Evolutionary conservation across 257 asterid genomes (phyloP).

Genomic region (Nicotiana paniculata): DNA sequence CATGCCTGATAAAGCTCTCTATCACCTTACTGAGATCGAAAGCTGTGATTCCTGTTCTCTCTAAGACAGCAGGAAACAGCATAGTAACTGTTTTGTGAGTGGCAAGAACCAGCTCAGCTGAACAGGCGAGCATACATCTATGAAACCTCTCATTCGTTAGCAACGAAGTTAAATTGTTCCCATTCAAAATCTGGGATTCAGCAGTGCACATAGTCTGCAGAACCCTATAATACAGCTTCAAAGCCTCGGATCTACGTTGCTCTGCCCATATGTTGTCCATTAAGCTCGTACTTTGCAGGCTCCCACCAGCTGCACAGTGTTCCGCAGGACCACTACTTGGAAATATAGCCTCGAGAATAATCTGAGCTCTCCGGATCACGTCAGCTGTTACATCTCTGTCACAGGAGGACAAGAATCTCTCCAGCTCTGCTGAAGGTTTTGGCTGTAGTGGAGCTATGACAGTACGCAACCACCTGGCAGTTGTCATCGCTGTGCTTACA

Average conservation of each 20-base stretch:
- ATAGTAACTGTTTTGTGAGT: slow-evolving; percentile 96
- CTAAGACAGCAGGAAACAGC: slow-evolving; percentile 93
- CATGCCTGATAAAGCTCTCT: slow-evolving; percentile 93
- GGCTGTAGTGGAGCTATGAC: slow-evolving; percentile 85
- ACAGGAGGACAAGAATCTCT: slow-evolving; percentile 70
- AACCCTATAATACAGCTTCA: slow-evolving; percentile 85
- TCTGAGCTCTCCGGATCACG: slow-evolving; percentile 77
- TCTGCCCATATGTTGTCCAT: slow-evolving; percentile 96
- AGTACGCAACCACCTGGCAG: slow-evolving; percentile 90
- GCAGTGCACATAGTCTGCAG: slow-evolving; percentile 90
- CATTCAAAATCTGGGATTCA: slow-evolving; percentile 75
- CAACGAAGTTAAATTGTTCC: slow-evolving; percentile 70
- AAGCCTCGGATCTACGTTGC: slow-evolving; percentile 87
- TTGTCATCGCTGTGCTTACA: slow-evolving; percentile 96
- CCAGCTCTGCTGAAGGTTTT: slow-evolving; percentile 79
- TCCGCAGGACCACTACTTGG: slow-evolving; percentile 83
- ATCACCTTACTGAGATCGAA: slow-evolving; percentile 98
- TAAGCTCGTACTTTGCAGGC: slow-evolving; percentile 61
- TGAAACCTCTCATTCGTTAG: slow-evolving; percentile 94
- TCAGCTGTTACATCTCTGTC: slow-evolving; percentile 80
- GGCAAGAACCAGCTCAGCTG: slow-evolving; percentile 98
- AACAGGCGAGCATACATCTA: slow-evolving; percentile 99
- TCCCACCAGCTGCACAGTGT: slow-evolving; percentile 27
- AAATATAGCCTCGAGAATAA: slow-evolving; percentile 89
- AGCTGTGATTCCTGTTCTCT: slow-evolving; percentile 95